phyloP scores from a whole-genome alignment of 23 red algal species.

The Gracilaria gracilis region DNA sequence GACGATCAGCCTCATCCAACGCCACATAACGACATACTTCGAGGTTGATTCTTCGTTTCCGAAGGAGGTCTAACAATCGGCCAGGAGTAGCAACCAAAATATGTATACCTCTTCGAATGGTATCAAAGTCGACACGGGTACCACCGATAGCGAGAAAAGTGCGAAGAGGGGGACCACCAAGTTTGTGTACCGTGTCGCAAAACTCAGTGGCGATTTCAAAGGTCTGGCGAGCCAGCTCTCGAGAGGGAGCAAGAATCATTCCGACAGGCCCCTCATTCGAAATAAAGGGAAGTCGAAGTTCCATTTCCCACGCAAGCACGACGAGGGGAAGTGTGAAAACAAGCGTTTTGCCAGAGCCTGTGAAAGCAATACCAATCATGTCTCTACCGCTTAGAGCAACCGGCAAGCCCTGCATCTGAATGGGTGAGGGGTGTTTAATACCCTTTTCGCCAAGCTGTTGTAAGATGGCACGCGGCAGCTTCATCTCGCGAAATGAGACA shows the following conservation, averaged over 20 bases:
- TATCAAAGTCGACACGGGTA: constrained; percentile 63
- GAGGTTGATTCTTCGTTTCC: constrained; percentile 76
- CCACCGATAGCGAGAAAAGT: constrained; percentile 85
- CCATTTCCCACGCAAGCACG: constrained; percentile 79
- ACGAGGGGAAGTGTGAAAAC: constrained; percentile 84
- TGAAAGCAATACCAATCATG: constrained; percentile 93
- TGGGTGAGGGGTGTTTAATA: constrained; percentile 78
- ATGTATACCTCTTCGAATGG: constrained; percentile 76
- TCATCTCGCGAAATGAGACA: constrained; percentile 89
- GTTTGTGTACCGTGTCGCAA: constrained; percentile 27
- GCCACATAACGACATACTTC: constrained; percentile 78
- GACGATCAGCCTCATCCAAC: constrained; percentile 92
- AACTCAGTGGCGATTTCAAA: constrained; percentile 75
- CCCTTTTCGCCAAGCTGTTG: constrained; percentile 27
- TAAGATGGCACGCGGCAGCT: constrained; percentile 71
- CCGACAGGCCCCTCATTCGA: constrained; percentile 76
- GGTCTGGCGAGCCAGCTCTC: constrained; percentile 90
- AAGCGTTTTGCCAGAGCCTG: constrained; percentile 89
- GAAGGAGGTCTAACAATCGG: constrained; percentile 77
- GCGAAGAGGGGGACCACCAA: constrained; percentile 53
- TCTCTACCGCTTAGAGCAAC: constrained; percentile 82
- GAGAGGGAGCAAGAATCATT: constrained; percentile 79
- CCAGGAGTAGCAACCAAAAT: constrained; percentile 84
- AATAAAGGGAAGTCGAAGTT: constrained; percentile 62
- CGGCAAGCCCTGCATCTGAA: constrained; percentile 94